Evolutionary conservation across 139 green algal genomes (phyloP).

Genomic region (Closterium sp.): DNA sequence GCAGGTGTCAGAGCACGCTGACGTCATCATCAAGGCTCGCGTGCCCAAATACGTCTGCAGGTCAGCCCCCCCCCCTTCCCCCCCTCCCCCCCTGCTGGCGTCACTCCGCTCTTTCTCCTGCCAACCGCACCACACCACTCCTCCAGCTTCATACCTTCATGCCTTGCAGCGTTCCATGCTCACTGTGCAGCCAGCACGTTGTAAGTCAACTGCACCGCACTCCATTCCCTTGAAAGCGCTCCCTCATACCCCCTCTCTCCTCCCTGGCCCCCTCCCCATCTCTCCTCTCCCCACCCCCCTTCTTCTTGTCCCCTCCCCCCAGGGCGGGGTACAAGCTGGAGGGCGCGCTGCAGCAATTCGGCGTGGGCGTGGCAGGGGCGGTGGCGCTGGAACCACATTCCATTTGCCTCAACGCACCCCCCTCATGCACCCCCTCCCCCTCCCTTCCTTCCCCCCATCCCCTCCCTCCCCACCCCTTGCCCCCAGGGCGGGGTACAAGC

Average conservation of each 20-base stretch:
- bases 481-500: slow-evolving; percentile 86
- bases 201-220: too few species aligned
- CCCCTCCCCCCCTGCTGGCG: not conserved
- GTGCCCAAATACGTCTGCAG: slow-evolving; percentile 84
- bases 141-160: not conserved
- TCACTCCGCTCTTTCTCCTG: slow-evolving; percentile 16
- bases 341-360: slow-evolving; percentile 79
- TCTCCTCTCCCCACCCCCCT: not conserved
- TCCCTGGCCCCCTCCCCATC: not conserved
- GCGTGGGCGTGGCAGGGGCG: slow-evolving; percentile 71
- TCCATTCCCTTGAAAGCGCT: too few species aligned
- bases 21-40: slow-evolving; percentile 71
- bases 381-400: slow-evolving; percentile 66
- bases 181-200: too few species aligned
- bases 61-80: not conserved
- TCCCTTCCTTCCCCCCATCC: not conserved
- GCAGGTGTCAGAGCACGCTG: slow-evolving; percentile 55
- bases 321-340: slow-evolving; percentile 87
- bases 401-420: not conserved
- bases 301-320: not conserved
- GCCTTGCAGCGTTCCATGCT: too few species aligned
- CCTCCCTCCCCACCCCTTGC: not conserved
- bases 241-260: not conserved
- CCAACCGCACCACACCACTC: not conserved
- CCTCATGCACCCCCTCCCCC: not conserved